Evolutionary conservation across 306 rosid genomes (phyloP).

Genomic region (Inga leiocalycina): DNA sequence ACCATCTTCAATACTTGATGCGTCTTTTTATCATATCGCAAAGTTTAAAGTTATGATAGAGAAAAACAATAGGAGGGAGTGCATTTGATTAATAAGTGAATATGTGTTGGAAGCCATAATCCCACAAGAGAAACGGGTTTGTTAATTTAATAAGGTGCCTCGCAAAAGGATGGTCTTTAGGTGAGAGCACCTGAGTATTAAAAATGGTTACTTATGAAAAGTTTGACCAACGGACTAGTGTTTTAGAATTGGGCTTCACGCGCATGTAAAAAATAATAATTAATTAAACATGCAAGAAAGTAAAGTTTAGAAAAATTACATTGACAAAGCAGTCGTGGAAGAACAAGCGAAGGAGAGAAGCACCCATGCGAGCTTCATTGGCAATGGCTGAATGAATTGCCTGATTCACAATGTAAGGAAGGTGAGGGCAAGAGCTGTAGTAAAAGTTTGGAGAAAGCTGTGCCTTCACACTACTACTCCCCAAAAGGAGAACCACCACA

Average conservation of each 20-base stretch:
- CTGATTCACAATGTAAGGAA: slow-evolving; percentile 55
- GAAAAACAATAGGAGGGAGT: not conserved
- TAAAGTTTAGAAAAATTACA: slow-evolving; percentile 39
- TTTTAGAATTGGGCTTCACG: too few species aligned
- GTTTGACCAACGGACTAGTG: too few species aligned
- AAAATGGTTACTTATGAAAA: too few species aligned
- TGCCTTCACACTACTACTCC: slow-evolving; percentile 42
- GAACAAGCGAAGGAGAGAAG: slow-evolving; percentile 88
- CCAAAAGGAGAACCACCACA: slow-evolving; percentile 38
- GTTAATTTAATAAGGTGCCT: too few species aligned
- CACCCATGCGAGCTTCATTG: slow-evolving; percentile 90
- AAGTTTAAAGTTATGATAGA: not conserved
- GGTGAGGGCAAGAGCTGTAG: slow-evolving; percentile 62
- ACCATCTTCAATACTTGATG: not conserved
- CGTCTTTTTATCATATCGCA: too few species aligned
- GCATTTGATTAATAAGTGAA: not conserved
- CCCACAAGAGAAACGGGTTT: too few species aligned
- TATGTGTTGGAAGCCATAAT: too few species aligned
- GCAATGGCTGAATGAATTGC: slow-evolving; percentile 57
- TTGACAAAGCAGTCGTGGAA: slow-evolving; percentile 94
- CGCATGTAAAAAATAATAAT: not conserved
- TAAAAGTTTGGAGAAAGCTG: slow-evolving; percentile 60
- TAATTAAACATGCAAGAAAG: not conserved
- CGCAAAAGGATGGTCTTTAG: too few species aligned
- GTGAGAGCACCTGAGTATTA: too few species aligned